A percentile compares a stretch with the other conserved stretches of the same genome.
Evolutionary conservation across 768 basidiomycete genomes (phyloP).

Genomic region (Floccularia luteovirens): DNA sequence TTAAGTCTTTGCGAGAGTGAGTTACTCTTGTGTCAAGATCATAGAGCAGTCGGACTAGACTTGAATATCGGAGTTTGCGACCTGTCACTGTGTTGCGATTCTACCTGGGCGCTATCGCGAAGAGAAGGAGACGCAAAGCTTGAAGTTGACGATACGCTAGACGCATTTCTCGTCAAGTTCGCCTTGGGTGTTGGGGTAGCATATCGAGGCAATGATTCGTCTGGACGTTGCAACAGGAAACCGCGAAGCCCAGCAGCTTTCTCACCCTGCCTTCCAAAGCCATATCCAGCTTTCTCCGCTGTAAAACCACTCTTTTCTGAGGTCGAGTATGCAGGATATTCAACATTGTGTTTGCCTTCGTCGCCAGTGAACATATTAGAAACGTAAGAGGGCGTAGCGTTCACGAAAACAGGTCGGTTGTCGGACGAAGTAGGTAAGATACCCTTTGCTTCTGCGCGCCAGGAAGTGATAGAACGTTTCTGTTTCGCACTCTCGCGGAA

Average conservation of each 20-base stretch:
- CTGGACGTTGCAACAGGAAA: conserved; percentile 50
- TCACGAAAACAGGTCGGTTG: conserved; percentile 25
- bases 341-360: conserved; percentile 14
- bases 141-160: conserved; percentile 20
- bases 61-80: conserved; percentile 15
- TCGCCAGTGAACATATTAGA: conserved; percentile 21
- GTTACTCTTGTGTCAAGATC: neutral
- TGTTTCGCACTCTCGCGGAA: conserved; percentile 64
- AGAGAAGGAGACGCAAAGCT: conserved; percentile 31
- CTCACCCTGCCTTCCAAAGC: conserved; percentile 80
- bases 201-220: conserved; percentile 49
- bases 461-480: conserved; percentile 59
- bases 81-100: conserved; percentile 1
- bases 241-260: conserved; percentile 68
- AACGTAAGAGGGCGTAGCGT: conserved; percentile 22
- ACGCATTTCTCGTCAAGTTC: conserved; percentile 18
- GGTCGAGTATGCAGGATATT: conserved; percentile 21
- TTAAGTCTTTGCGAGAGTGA: conserved; percentile 5
- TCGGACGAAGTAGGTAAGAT: conserved; percentile 43
- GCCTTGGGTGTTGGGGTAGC: conserved; percentile 24
- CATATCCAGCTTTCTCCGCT: conserved; percentile 40
- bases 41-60: conserved; percentile 17
- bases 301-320: conserved; percentile 11
- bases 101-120: conserved; percentile 15
- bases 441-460: conserved; percentile 52